These are phyloP conservation scores for Epichloe aotearoae DNA, from an alignment of 2,329 filamentous ascomycete genomes.

Conservation along the genomic window DNA sequence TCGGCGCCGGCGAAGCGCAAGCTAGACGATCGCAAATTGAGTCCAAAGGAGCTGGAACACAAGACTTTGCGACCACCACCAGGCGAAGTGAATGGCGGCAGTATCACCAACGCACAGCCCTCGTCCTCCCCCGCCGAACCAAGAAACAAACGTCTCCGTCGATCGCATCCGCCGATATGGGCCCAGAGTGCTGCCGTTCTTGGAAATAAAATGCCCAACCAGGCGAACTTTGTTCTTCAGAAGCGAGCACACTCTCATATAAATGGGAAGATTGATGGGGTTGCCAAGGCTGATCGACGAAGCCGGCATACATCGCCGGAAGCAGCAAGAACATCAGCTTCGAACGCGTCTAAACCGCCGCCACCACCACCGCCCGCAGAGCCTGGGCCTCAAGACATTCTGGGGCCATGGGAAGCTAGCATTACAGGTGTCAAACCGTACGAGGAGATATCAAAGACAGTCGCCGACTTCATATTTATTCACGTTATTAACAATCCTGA, in stretches of 20 bases:
- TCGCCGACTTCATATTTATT: slow-evolving; percentile 72
- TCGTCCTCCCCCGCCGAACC: slow-evolving; percentile 21
- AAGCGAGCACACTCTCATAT: slow-evolving; percentile 21
- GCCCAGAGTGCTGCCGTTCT: slow-evolving; percentile 27
- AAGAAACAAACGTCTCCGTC: slow-evolving; percentile 26
- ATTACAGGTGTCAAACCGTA: slow-evolving; percentile 58
- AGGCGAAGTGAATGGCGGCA: slow-evolving; percentile 33
- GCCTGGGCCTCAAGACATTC: slow-evolving; percentile 20
- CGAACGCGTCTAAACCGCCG: slow-evolving; percentile 11
- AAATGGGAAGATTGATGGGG: slow-evolving; percentile 26
- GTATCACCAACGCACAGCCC: slow-evolving; percentile 9
- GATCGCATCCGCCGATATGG: slow-evolving; percentile 32
- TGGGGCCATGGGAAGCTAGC: slow-evolving; percentile 51
- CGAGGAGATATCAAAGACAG: slow-evolving; percentile 58
- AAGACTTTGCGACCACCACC: slow-evolving; percentile 35
- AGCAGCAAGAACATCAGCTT: slow-evolving; percentile 20
- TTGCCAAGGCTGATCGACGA: slow-evolving; percentile 16
- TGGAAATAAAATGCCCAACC: slow-evolving; percentile 23
- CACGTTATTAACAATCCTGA: slow-evolving; percentile 57
- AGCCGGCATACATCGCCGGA: slow-evolving; percentile 37
- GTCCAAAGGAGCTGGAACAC: slow-evolving; percentile 37
- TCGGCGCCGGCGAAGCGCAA: slow-evolving; percentile 28
- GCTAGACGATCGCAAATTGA: slow-evolving; percentile 27
- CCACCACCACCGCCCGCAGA: slow-evolving; percentile 13
- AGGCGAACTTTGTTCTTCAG: slow-evolving; percentile 33